Conservation (phyloP, 1,284 basidiomycete species). For the Ustilago shanxiensis region DNA sequence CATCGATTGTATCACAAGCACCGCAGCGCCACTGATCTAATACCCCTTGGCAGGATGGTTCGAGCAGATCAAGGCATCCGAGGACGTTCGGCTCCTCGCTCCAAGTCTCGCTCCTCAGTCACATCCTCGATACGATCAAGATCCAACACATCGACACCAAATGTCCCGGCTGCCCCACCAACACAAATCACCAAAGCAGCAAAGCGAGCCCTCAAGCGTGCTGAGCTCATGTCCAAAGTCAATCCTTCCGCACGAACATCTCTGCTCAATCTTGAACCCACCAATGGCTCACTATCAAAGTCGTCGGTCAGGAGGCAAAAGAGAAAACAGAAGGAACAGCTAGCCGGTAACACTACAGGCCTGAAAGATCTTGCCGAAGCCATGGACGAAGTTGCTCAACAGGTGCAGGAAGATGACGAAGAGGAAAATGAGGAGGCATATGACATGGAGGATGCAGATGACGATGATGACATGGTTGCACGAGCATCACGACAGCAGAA, state of each 20-base stretch:
- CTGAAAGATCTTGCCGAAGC: conserved; percentile 57
- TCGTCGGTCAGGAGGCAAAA: conserved; percentile 59
- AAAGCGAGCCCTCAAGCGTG: conserved; percentile 55
- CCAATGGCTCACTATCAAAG: conserved; percentile 44
- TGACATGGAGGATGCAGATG: conserved; percentile 27
- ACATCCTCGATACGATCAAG: conserved; percentile 26
- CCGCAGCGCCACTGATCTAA: neutral
- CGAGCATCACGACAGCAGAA: conserved; percentile 8
- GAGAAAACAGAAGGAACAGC: conserved; percentile 57
- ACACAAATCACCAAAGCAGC: conserved; percentile 55
- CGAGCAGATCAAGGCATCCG: conserved; percentile 42
- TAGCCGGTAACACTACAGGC: conserved; percentile 59
- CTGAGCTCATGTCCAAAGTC: conserved; percentile 52
- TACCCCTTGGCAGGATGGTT: conserved; percentile 28
- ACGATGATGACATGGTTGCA: conserved; percentile 22
- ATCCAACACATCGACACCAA: conserved; percentile 21
- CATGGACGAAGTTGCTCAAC: conserved; percentile 42
- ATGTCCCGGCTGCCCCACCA: conserved; percentile 21
- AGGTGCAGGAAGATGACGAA: conserved; percentile 27
- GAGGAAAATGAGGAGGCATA: conserved; percentile 23
- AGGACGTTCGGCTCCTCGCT: conserved; percentile 36
- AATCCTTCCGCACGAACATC: conserved; percentile 18
- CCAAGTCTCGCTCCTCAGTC: conserved; percentile 39
- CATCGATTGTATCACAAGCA: neutral
- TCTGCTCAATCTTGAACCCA: conserved; percentile 32